Percentiles rank a stretch among this genome's conserved stretches.
These are phyloP conservation scores for Corymbia maculata DNA, from an alignment of 345 rosid genomes.

Conservation along the genomic window DNA sequence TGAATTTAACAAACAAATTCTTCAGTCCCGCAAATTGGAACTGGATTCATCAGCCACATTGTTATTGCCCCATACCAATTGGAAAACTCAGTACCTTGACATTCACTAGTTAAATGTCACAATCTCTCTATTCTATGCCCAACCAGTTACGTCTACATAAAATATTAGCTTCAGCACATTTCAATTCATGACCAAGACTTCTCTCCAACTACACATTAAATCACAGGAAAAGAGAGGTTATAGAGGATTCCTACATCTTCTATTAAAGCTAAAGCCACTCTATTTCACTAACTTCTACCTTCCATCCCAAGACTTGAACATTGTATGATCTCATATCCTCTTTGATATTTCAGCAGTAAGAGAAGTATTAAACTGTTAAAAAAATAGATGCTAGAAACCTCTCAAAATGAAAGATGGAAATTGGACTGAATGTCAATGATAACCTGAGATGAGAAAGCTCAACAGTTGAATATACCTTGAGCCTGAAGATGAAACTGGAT, in stretches of 20 bases:
- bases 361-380: not conserved
- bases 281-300: not conserved
- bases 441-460: not conserved
- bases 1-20: not conserved
- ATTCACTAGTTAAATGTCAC: not conserved
- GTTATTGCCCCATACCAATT: not conserved
- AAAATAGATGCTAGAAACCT: not conserved
- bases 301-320: not conserved
- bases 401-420: not conserved
- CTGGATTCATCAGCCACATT: not conserved
- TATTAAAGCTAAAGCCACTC: not conserved
- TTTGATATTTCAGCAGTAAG: not conserved
- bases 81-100: not conserved
- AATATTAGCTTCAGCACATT: not conserved
- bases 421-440: not conserved
- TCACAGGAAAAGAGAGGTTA: not conserved
- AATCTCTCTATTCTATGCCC: not conserved
- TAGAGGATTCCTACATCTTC: not conserved
- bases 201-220: not conserved
- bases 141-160: not conserved
- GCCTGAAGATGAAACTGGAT: conserved; percentile 24
- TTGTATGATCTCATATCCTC: not conserved
- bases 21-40: not conserved
- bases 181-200: not conserved
- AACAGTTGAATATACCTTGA: conserved; percentile 39